Evolutionary conservation across 441 rosid species (phyloP).

Genomic region (Adansonia rubrostipa): DNA sequence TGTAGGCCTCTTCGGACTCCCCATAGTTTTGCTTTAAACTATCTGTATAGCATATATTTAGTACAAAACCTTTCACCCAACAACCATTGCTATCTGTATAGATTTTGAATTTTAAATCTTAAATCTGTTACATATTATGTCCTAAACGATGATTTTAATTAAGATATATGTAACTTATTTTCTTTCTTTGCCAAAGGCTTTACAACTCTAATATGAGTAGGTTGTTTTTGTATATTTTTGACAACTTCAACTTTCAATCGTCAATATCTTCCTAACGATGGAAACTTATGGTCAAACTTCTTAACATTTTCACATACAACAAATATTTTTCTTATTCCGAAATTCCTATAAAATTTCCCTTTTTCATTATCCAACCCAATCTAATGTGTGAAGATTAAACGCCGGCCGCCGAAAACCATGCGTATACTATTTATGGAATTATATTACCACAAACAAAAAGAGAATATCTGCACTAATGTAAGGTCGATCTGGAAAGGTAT

Average conservation of each 20-base stretch:
- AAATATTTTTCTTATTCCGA: not conserved
- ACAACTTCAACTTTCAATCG: slow-evolving; percentile 30
- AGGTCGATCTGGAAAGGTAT: too few species aligned
- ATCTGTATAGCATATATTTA: too few species aligned
- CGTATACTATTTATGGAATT: not conserved
- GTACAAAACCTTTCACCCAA: too few species aligned
- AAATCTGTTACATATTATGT: too few species aligned
- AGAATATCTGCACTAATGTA: too few species aligned
- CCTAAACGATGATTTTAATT: too few species aligned
- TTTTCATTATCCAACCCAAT: not conserved
- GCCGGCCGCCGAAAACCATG: not conserved
- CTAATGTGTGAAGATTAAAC: slow-evolving; percentile 29
- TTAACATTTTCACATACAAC: slow-evolving; percentile 1
- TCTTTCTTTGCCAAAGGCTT: not conserved
- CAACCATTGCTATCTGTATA: too few species aligned
- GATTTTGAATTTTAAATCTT: too few species aligned
- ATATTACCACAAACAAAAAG: not conserved
- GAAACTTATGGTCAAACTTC: slow-evolving; percentile 18
- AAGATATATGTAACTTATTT: too few species aligned
- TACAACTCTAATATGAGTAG: not conserved
- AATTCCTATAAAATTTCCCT: not conserved
- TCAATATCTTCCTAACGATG: slow-evolving; percentile 25
- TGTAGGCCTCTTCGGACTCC: too few species aligned
- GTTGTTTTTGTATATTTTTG: not conserved
- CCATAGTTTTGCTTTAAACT: too few species aligned